Base-by-base conservation (phyloP, 2,329 filamentous ascomycete genomes). In the Achaetomium macrosporum region DNA sequence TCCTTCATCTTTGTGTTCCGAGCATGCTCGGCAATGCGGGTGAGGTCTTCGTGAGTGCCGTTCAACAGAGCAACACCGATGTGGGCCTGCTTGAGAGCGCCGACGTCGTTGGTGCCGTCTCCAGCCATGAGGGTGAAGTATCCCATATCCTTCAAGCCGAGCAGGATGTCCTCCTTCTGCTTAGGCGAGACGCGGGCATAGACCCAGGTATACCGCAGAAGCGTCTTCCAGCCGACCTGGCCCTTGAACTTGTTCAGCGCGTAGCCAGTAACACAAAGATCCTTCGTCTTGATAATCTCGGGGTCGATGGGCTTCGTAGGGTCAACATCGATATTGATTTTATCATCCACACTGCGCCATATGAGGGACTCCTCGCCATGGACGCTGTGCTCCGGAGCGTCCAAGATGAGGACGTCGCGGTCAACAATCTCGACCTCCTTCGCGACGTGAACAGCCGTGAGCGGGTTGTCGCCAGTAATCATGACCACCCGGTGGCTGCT, bases 91-190 rank as follows among this genome's bases (percentile, higher is more conserved):
- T 99, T 99, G 65, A 99, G 76, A 42, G 93, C 93, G 59, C 93
- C 93, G 51, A 99, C 93, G 66, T 99, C 93, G 69, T 99, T 99
- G 51, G 93, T 99, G 59, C 93, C 93, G 65, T 99, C 93, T 70
- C 93, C 93, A 63, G 91, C 95, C 93, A 99, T 99, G 57, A 99
- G 81, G 30, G 93, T 99, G 56, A 93, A 96, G 75, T 99, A 99
- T 46, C 93, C 93, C 73, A 90, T 88, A 64, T 96, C 91, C 74
- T 96, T 96, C 57, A 97, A 82, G 36, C 93, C 93, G 19, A 96
- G 81, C n/a, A 99, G 78, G 65, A 99, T 97, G 50, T 97, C 91
- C 70, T 99, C 93, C 75, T 99, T 99, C 66, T 99, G 93, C 77
- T 96, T 96, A 9, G 93, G 93, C 1, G 93, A 99, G 10, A 99